Base-by-base conservation (phyloP, 495 filamentous ascomycete genomes). In the Trichoderma virens region DNA sequence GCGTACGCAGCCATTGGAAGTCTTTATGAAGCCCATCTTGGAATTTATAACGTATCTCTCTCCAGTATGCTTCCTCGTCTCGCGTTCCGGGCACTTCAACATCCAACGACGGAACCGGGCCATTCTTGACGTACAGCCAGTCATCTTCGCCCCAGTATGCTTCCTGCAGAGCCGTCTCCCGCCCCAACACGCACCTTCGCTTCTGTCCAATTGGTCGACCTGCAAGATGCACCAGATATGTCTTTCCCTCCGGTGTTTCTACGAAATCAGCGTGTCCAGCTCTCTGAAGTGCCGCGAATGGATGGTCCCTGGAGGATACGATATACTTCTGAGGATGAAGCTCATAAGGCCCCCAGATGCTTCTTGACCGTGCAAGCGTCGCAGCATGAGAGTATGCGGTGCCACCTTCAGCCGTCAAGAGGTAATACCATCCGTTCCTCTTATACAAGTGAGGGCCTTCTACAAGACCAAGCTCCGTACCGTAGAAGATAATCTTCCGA, bases 381-480 rank as follows among this genome's bases (percentile, higher is more conserved):
- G 74, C 74, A 4, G 79, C 79, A 64, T 89, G 86, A 11, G 80
- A 72, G 62, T 82, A 80, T 4, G 77, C 85, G 1, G 86, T 88
- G 3, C 86, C 86, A 1, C 85, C 86, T 65, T 89, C 86, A 2
- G 86, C 86, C 7, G 84, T 85, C 63, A 90, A 78, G 35, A 90
- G 78, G 66, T 90, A 90, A 69, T 87, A 89, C 71, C 82, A 88
- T 0, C 77, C 82, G 61, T 84, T 84, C 27, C 85, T 83, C 62
- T 81, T 82, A 71, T 86, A 88, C 35, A 90, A 74, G 62, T 88
- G 86, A 13, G 86, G 85, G 1, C 81, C 86, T 69, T 89, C 86
- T 6, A 84, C 81, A 16, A 85, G 74, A 20, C 75, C 78, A 35
- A 80, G 70, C 0, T 82, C 82, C 23, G 80, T 85, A 20, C 85